Base-by-base conservation (phyloP, 495 filamentous ascomycete genomes). In the Friedmanniomyces endolithicus region DNA sequence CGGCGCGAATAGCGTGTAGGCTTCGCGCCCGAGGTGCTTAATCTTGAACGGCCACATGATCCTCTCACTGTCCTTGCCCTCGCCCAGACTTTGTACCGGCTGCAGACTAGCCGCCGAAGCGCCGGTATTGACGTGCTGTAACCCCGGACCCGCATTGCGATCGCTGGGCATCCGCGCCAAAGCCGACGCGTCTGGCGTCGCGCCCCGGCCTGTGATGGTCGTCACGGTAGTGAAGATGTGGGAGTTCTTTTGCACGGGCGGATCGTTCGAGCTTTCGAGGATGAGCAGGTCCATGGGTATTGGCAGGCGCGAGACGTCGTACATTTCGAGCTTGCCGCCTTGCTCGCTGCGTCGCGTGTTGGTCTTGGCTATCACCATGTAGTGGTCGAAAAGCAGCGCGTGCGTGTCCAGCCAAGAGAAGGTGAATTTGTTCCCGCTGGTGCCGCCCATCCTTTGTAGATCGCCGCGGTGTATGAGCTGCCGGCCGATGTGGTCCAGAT, bases 211-310 rank as follows among this genome's bases (percentile, higher is more conserved):
- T 2, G 79, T 74, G 11, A 81, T 68, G 6, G 81, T 78, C 19
- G 82, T 77, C 3, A 78, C 74, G 31, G 76, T 69, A n/a, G 83
- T 78, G 50, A 96, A 79, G 33, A 86, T 74, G 41, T 62, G 58
- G 1, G 78, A 71, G 11, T 86, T 87, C 65, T 90, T 92, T 50
- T 86, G 72, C 1, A 97, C 87, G 0, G 94, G 85, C 53, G 95
- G 88, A 56, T 99, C 92, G 55, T 88, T 84, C 39, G 84, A 81
- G 63, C 85, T 92, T 67, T 99, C 92, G 6, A 99, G 72, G 20
- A 90, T 86, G 24, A 99, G 72, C 31, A 99, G 75, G 63, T 94
- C 88, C 90, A 97, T 99, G 0, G 94, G 94, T 61, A 99, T 95
- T 22, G 92, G 92, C 80, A 92, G 72, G 70, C 94, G 92, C 1